Evolutionary conservation across 2,329 filamentous ascomycete species (phyloP), one percentile per base, ranked within the genome.

Genomic region (Fusarium paranaense): DNA sequence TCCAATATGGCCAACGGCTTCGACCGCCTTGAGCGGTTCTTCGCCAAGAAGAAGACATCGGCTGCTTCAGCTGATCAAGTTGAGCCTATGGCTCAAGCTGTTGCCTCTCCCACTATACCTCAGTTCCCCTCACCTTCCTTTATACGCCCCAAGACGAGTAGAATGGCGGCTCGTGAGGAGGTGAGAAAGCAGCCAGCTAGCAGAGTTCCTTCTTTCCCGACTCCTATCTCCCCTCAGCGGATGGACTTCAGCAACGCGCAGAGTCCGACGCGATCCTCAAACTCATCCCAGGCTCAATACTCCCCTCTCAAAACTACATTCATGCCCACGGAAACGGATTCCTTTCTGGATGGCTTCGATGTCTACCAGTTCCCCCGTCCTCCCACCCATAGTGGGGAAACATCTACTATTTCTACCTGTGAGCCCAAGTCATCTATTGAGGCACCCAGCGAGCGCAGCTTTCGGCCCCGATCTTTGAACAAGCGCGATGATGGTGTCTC

Each of bases 91-190:
- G 77, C 66, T 47, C 76, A 68, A 58, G 54, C 76, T 63, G 66
- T 67, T 32, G 60, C 69, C 18, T 73, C 74, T 33, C 64, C 78
- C 10, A 61, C 78, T 27, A 82, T 79, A 60, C 82, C 82, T 60
- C 80, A 83, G 59, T 89, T 89, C 70, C 87, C 87, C 6, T 84
- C 84, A 22, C 85, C 87, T 8, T 88, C 87, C 1, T 91, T 89
- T 73, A 88, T 91, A 70, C 84, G 87, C 54, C 89, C 89, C 30
- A 90, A 84, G 40, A 83, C 85, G 18, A 84, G 83, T 64, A 85
- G 87, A 27, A 91, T 91, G 89, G 81, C 85, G 56, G 88, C 89
- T n/a, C 85, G 89, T 57, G 86, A 90, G 57, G 88, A 88, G 76
- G 74, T 82, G 20, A 79, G 80, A 35, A 71, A 80, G 35, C 79